Evolutionary conservation across 192 early-diverging fungal species (phyloP), one percentile per base, ranked within the genome.

Genomic region (Geranomyces variabilis): DNA sequence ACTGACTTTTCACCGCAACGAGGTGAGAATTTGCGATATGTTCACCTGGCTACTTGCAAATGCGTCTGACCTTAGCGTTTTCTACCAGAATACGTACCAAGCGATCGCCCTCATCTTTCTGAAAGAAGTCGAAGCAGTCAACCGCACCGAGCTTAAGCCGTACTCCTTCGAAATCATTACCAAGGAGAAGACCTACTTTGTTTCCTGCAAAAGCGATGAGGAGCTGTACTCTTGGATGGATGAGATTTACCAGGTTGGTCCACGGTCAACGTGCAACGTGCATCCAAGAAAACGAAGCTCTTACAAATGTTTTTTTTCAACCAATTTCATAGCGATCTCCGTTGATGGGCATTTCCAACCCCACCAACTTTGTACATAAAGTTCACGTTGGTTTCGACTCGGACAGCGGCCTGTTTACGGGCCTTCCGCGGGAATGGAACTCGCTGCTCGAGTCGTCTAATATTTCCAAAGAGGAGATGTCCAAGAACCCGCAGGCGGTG

Each of bases 151-250:
- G 63, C 76, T 93, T 49, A 97, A 96, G 76, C 85, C 89, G 44
- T 97, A 94, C 79, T 97, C 93, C 74, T 94, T 99, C 73, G 94
- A 96, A 72, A 87, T 99, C 57, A 86, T 87, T 43, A 95, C 95
- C 43, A 95, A 93, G 79, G 95, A 97, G 45, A 92, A 94, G 81
- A 92, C 90, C 46, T 97, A 94, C 77, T 96, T 89, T 76, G 81
- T 99, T 31, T 88, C 93, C 12, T 96, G 94, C 77, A 93, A 91
- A 75, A 94, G 88, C 73, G 97, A 99, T 77, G 93, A 96, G 75
- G 96, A 99, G 75, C 83, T 99, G 31, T 99, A 99, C 77, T 90
- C 90, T 51, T 99, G 97, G 97, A 93, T 97, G 87, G 96, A 99
- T 73, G 92, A 94, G 74, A 93, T 99, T 77, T 98, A 98, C 81